Conservation (phyloP, 1,284 basidiomycete genomes). For the Hymenochaete sp. region DNA sequence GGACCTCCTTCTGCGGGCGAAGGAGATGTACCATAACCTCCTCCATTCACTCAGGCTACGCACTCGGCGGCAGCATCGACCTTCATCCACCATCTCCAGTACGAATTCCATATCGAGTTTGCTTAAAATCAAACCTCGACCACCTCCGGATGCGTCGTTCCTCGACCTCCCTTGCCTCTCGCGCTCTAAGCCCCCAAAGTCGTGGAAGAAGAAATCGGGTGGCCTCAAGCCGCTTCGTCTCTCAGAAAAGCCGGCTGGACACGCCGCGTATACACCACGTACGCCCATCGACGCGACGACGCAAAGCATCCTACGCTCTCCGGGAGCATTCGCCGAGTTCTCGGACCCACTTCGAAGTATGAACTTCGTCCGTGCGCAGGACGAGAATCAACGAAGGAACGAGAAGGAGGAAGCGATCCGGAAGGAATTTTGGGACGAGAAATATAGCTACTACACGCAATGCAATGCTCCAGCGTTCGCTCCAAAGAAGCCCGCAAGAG, state of each 20-base stretch:
- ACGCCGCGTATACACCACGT: neutral
- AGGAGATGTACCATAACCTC: no score
- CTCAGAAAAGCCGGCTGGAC: neutral
- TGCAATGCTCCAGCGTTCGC: no score
- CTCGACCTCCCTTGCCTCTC: neutral
- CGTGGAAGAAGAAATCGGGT: no score
- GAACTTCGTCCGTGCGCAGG: constrained; percentile 4
- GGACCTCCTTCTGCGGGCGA: neutral
- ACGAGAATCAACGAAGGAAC: constrained; percentile 8
- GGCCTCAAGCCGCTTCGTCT: neutral
- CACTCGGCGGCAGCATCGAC: no score
- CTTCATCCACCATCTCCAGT: neutral
- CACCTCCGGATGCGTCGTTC: neutral
- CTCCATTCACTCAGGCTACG: no score
- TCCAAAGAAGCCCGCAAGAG: no score
- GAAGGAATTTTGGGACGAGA: no score
- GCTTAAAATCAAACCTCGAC: neutral
- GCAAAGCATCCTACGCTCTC: constrained; percentile 10
- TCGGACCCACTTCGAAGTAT: constrained; percentile 5
- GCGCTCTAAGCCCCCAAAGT: no score
- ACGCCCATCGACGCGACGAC: constrained; percentile 11
- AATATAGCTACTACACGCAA: no score
- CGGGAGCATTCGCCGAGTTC: constrained; percentile 13
- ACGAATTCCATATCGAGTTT: constrained; percentile 3
- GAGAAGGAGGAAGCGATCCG: constrained; percentile 6